Evolutionary conservation across 768 basidiomycete genomes (phyloP).

Genomic region (Filobasidium floriforme): DNA sequence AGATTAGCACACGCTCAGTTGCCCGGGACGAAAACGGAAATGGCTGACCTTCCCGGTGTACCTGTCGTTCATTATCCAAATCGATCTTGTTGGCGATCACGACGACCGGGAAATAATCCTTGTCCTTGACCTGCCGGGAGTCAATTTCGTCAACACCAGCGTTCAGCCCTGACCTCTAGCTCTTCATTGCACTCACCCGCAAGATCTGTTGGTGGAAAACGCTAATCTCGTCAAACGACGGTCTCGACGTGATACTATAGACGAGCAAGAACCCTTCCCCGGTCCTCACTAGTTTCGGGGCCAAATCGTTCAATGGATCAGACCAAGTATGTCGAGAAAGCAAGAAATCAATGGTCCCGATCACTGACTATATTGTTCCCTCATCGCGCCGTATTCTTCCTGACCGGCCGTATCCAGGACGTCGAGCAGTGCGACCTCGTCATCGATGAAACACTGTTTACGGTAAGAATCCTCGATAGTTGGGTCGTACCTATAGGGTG

Average conservation of each 20-base stretch:
- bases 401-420: conserved; percentile 96
- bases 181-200: conserved; percentile 26
- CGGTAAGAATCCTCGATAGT: conserved; percentile 97
- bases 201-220: conserved; percentile 94
- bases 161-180: background rate
- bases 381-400: conserved; percentile 98
- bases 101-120: conserved; percentile 88
- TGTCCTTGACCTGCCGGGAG: conserved; percentile 73
- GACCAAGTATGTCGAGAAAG: background rate
- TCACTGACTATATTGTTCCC: conserved; percentile 75
- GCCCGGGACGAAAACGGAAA: background rate
- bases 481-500: conserved; percentile 54
- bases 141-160: background rate
- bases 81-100: conserved; percentile 98
- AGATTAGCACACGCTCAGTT: background rate
- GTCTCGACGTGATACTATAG: conserved; percentile 95
- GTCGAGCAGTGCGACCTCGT: conserved; percentile 94
- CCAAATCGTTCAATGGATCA: background rate
- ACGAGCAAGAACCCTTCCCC: conserved; percentile 97
- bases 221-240: conserved; percentile 94
- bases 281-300: conserved; percentile 27
- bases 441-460: conserved; percentile 94
- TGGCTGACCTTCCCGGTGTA: conserved; percentile 75
- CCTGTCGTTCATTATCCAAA: conserved; percentile 89
- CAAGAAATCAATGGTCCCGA: background rate